Conservation (phyloP, 345 rosid genomes). For the Triadica sebifera region DNA sequence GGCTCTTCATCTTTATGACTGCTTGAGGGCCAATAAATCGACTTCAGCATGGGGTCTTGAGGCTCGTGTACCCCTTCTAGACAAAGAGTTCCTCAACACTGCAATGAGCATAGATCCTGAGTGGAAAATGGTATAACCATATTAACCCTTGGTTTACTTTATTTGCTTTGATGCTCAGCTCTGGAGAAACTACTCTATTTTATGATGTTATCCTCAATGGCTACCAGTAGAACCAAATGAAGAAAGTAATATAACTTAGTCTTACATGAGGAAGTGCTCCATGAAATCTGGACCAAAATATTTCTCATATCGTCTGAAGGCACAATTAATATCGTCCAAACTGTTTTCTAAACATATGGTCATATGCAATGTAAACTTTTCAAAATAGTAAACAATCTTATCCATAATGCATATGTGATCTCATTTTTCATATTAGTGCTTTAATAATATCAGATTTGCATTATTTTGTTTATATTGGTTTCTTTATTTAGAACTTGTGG, state of each 20-base stretch:
- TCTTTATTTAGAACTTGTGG: not conserved
- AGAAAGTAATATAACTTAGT: not conserved
- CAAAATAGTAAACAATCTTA: not conserved
- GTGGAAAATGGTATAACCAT: constrained; percentile 69
- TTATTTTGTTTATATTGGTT: not conserved
- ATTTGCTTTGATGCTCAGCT: not conserved
- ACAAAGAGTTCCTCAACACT: constrained; percentile 59
- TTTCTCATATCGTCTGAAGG: not conserved
- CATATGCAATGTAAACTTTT: not conserved
- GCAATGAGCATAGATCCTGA: constrained; percentile 86
- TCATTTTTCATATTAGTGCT: not conserved
- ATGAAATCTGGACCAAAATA: not conserved
- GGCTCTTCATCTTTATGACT: constrained; percentile 82
- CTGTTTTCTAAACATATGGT: not conserved
- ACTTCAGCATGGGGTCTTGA: constrained; percentile 93
- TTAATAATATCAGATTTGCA: not conserved
- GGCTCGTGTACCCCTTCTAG: constrained; percentile 88
- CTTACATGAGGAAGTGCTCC: not conserved
- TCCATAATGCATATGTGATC: not conserved
- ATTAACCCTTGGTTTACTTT: not conserved
- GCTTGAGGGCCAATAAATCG: constrained; percentile 83
- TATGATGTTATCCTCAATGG: not conserved
- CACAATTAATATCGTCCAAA: not conserved
- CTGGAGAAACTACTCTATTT: not conserved
- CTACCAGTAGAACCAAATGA: not conserved